Percentiles rank a stretch among this genome's conserved stretches.
Evolutionary conservation across 352 stramenopile species (phyloP).

Genomic region (Pythium rishiriense): DNA sequence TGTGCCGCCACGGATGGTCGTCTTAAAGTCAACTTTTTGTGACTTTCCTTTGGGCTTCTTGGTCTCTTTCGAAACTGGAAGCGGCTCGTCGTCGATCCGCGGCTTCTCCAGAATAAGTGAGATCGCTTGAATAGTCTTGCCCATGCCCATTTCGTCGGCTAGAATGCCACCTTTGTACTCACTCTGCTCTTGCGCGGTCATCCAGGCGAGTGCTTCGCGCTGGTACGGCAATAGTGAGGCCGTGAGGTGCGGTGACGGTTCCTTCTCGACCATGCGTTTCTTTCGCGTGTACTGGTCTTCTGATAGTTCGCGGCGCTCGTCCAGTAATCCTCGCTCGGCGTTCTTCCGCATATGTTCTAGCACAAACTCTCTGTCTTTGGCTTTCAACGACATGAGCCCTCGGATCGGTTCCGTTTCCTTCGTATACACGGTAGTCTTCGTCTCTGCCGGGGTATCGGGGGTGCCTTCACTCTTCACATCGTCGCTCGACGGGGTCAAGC

Average conservation of each 20-base stretch:
- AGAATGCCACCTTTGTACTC: slow-evolving; percentile 94
- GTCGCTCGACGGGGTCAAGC: slow-evolving; percentile 14
- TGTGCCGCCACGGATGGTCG: slow-evolving; percentile 74
- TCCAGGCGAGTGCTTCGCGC: slow-evolving; percentile 96
- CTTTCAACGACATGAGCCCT: slow-evolving; percentile 42
- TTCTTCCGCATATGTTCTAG: slow-evolving; percentile 61
- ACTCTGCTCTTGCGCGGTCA: slow-evolving; percentile 90
- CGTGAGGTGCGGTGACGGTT: slow-evolving; percentile 78
- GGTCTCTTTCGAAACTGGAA: background rate
- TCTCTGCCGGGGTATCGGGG: background rate
- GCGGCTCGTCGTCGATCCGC: slow-evolving; percentile 2
- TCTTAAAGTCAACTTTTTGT: slow-evolving; percentile 15
- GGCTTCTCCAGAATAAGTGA: slow-evolving; percentile 93
- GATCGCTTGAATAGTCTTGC: slow-evolving; percentile 98
- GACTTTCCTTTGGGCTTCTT: slow-evolving; percentile 26
- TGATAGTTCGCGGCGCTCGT: slow-evolving; percentile 66
- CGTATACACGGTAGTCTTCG: slow-evolving; percentile 13
- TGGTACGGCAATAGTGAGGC: slow-evolving; percentile 98
- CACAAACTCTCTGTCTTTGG: slow-evolving; percentile 48
- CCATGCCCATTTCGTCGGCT: slow-evolving; percentile 98
- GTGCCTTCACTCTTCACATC: background rate
- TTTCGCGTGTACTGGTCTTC: slow-evolving; percentile 81
- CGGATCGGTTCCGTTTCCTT: slow-evolving; percentile 41
- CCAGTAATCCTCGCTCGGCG: slow-evolving; percentile 45
- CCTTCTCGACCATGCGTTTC: slow-evolving; percentile 57